Base-by-base conservation (phyloP, 2,329 filamentous ascomycete species). In the Ophiosphaerella korrae region DNA sequence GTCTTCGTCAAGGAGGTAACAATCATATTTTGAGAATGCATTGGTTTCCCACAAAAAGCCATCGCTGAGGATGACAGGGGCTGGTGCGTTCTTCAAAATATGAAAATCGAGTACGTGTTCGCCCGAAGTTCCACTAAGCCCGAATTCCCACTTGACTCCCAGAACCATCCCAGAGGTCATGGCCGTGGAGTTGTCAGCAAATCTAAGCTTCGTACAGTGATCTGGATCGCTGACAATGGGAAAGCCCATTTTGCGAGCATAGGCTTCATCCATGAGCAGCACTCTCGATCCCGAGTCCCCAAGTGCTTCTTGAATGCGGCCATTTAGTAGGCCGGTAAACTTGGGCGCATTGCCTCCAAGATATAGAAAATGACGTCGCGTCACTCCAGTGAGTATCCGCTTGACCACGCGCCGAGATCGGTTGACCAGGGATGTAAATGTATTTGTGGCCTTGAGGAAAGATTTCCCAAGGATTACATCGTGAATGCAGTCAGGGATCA, bases 231-330 rank as follows among this genome's bases (percentile, higher is more conserved):
- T 32, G 1, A 18, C 8, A 9, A 58, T 52, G 2, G 45, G 42
- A 5, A 57, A 12, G 2, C 50, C 46, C 26, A 43, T 34, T 7
- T 11, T 13, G 4, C 21, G 21, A 2, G 57, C 57, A 18, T 50
- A 53, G 8, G 50, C 48, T 44, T 60, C 53, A 21, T 59, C 56
- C 46, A 60, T 57, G 11, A 60, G 33, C 11, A 55, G 14, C 5
- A 48, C 36, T 7, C 55, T 60, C 3, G 47, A 24, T 1, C 57
- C 57, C 2, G 57, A 50, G 13, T 60, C 53, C 2, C 53, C 53
- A 2, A 57, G 47, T 2, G 57, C 57, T 16, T 52, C 40, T 36
- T 47, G 42, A 14, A 35, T 12, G 1, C 16, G 26, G 3, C 57
- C 57, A 26, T 60, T 56, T n/a, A 59, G 14, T 2, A 43, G 38